Evolutionary conservation across 2,329 filamentous ascomycete genomes (phyloP).

Genomic region (Zymoseptoria crescenta): DNA sequence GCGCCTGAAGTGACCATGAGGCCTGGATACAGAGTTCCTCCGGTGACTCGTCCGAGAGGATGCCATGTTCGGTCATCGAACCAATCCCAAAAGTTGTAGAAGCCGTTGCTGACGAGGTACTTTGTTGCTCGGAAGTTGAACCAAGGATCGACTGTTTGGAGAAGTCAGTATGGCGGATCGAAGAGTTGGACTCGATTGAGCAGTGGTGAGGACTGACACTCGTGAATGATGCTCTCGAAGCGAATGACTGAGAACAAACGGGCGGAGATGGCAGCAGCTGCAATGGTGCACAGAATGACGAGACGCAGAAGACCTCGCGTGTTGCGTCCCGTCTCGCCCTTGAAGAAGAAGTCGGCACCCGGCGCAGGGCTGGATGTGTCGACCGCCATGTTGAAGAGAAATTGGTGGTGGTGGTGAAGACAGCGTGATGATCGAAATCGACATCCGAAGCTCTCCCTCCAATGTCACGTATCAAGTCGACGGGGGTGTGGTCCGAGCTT

Average conservation of each 20-base stretch:
- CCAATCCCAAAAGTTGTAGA: constrained; percentile 99
- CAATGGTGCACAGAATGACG: constrained; percentile 84
- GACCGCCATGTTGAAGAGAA: constrained; percentile 13
- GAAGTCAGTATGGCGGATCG: constrained; percentile 14
- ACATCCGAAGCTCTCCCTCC: neutral
- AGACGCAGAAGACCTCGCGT: constrained; percentile 79
- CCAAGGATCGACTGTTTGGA: constrained; percentile 81
- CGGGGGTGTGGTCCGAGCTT: neutral
- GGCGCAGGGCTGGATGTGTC: constrained; percentile 8
- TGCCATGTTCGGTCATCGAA: constrained; percentile 99
- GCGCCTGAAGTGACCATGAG: constrained; percentile 97
- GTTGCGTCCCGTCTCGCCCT: constrained; percentile 71
- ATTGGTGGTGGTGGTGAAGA: neutral
- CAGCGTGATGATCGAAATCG: neutral
- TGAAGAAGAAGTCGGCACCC: constrained; percentile 48
- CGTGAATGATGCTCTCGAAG: constrained; percentile 99
- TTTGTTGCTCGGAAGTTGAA: constrained; percentile 99
- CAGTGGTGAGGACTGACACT: constrained; percentile 61
- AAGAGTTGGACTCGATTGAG: neutral
- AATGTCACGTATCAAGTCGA: neutral
- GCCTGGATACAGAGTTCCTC: constrained; percentile 96
- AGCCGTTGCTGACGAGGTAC: constrained; percentile 92
- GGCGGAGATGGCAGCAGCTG: constrained; percentile 82
- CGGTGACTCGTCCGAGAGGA: constrained; percentile 93
- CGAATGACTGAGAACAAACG: constrained; percentile 97